A percentile compares a stretch with the other conserved stretches of the same genome.
phyloP scores from a whole-genome alignment of 768 basidiomycete genomes.

The Polyporus arcularius region DNA sequence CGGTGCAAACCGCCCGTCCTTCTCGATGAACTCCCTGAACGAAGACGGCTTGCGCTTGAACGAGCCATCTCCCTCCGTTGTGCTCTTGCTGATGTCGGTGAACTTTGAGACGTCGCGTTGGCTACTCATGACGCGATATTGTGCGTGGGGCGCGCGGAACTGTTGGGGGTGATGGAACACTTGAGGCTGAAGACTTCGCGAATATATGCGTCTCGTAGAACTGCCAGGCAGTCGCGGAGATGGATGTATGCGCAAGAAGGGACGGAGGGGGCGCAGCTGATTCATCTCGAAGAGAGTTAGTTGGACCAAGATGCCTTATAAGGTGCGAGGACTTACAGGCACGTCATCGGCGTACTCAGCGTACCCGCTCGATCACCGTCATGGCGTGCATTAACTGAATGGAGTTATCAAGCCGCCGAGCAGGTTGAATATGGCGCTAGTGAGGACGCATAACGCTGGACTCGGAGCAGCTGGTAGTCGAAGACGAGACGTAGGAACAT shows the following conservation, averaged over 20 bases:
- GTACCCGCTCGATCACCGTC: not conserved
- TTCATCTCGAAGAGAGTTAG: not conserved
- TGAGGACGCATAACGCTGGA: too few relatives aligned
- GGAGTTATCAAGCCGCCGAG: too few relatives aligned
- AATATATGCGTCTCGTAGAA: not conserved
- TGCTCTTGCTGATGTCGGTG: slow-evolving; percentile 58
- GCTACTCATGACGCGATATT: slow-evolving; percentile 3
- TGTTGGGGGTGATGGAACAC: not conserved
- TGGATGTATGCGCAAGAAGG: not conserved
- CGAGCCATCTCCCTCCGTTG: slow-evolving; percentile 58
- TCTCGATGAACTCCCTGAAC: slow-evolving; percentile 58
- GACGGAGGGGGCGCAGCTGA: not conserved
- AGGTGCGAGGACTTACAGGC: not conserved
- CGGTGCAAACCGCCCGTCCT: slow-evolving; percentile 64
- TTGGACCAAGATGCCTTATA: not conserved
- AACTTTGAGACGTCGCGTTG: slow-evolving; percentile 36
- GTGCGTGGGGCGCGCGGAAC: not conserved
- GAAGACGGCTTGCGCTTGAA: slow-evolving; percentile 60
- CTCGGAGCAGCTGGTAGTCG: too few relatives aligned
- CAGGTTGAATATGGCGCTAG: too few relatives aligned
- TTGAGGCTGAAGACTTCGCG: not conserved
- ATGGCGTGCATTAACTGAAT: too few relatives aligned
- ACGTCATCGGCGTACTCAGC: not conserved
- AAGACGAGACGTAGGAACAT: too few relatives aligned
- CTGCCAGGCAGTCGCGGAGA: not conserved